Evolutionary conservation across 2,329 filamentous ascomycete genomes (phyloP).

Genomic region (Monosporascus sp.): DNA sequence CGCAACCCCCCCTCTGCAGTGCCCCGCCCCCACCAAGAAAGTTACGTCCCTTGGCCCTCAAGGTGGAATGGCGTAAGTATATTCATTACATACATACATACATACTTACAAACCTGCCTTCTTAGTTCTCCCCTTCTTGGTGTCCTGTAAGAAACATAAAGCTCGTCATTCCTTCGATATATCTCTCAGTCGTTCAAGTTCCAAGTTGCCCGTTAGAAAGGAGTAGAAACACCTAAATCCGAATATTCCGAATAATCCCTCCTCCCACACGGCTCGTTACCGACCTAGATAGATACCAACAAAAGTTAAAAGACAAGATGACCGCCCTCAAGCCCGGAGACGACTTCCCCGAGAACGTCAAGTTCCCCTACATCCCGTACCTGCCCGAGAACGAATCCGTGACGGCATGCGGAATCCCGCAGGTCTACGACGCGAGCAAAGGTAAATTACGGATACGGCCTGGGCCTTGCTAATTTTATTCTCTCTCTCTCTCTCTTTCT

Average conservation of each 20-base stretch:
- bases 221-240: too few relatives aligned
- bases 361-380: constrained; percentile 81
- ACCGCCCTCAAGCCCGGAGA: constrained; percentile 74
- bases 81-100: too few relatives aligned
- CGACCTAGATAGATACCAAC: not conserved
- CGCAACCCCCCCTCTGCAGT: not conserved
- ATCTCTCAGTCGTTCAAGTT: too few relatives aligned
- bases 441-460: constrained; percentile 32
- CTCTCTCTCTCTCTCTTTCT: not conserved
- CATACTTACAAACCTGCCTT: too few relatives aligned
- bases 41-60: too few relatives aligned
- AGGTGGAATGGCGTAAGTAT: too few relatives aligned
- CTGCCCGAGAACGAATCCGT: constrained; percentile 62
- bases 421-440: constrained; percentile 74
- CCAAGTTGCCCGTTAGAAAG: too few relatives aligned
- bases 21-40: not conserved
- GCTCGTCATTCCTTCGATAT: too few relatives aligned
- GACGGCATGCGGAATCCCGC: constrained; percentile 71
- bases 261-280: constrained; percentile 1
- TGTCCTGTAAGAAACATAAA: too few relatives aligned
- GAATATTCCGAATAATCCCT: not conserved
- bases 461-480: constrained; percentile 8
- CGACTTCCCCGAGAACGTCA: constrained; percentile 72
- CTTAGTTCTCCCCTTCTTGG: too few relatives aligned
- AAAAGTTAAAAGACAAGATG: constrained; percentile 31